These are phyloP conservation scores for Penicillium argentinense DNA, from an alignment of 495 filamentous ascomycete species.

Conservation along the genomic window DNA sequence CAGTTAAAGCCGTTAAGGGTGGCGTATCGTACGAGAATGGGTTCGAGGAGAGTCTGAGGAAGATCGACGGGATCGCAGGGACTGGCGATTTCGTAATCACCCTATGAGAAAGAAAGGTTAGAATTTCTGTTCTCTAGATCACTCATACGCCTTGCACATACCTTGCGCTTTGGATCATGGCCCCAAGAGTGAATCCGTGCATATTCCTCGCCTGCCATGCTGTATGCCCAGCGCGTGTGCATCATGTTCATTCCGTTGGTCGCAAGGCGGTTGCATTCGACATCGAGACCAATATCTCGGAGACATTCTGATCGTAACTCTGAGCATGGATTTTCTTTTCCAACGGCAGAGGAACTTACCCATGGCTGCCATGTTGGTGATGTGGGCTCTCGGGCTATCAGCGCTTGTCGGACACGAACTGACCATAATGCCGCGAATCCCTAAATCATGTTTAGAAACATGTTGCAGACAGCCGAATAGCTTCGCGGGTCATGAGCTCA, in stretches of 20 bases:
- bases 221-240: constrained; percentile 53
- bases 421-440: constrained; percentile 50
- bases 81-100: constrained; percentile 52
- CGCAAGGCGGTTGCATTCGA: constrained; percentile 38
- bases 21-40: constrained; percentile 48
- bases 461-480: neutral
- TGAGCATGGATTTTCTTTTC: constrained; percentile 5
- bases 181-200: constrained; percentile 54
- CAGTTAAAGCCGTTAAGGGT: constrained; percentile 39
- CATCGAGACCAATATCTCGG: constrained; percentile 55
- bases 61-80: constrained; percentile 49
- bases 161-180: constrained; percentile 43
- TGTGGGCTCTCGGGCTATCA: constrained; percentile 55
- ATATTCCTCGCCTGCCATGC: constrained; percentile 56
- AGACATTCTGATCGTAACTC: constrained; percentile 43
- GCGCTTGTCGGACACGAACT: constrained; percentile 45
- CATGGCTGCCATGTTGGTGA: constrained; percentile 53
- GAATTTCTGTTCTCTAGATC: no score
- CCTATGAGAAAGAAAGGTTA: constrained; percentile 21
- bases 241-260: constrained; percentile 41
- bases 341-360: constrained; percentile 18
- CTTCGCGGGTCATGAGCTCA: constrained; percentile 12
- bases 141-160: no score
- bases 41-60: constrained; percentile 54
- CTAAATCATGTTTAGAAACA: constrained; percentile 19